Evolutionary conservation across 2,329 filamentous ascomycete genomes (phyloP), one percentile per base, ranked within the genome.

Genomic region (Lasiodiplodia theobromae): DNA sequence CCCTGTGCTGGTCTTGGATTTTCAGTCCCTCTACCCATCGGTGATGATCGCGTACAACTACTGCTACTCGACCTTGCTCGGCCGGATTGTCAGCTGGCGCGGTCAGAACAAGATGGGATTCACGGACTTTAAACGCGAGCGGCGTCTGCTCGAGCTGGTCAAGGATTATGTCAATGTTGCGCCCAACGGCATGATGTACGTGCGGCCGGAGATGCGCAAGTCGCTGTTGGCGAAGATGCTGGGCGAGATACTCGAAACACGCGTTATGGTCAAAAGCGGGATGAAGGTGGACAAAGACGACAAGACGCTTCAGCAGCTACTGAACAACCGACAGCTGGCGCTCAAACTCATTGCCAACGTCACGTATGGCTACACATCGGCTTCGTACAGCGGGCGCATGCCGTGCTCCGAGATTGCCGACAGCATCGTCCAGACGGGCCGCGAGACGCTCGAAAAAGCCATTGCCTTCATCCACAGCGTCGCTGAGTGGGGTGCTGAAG

Each of bases 11-110:
- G 96, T 99, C 0, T 85, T 99, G 7, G 96, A 99, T 79, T 99
- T 99, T 71, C 95, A 98, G 76, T 97, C 93, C 69, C 82, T 99
- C 58, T 99, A 99, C 72, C 96, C 96, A 0, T 97, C 94, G 79
- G 91, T 98, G 70, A 97, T 99, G 94, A 98, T 99, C 76, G 96
- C 96, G 0, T 98, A 99, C 83, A 99, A 99, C 75, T 96, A 97
- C 77, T 99, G 96, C 82, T 99, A 99, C 77, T 98, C 96, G 0
- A 99, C 96, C 0, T 99, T 94, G 73, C 85, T 98, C 0, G 96
- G 96, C 0, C 89, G 96, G 37, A 89, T 97, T 49, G 88, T 89
- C 34, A 88, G 89, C 73, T 97, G 95, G 95, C 89, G 93, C n/a
- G 94, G 94, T 2, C 89, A 87, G 37, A 94, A 93, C 82, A 97